Percentiles rank a stretch among this genome's conserved stretches.
Conservation (phyloP, 2,329 filamentous ascomycete genomes). For the Colletotrichum kahawae region DNA sequence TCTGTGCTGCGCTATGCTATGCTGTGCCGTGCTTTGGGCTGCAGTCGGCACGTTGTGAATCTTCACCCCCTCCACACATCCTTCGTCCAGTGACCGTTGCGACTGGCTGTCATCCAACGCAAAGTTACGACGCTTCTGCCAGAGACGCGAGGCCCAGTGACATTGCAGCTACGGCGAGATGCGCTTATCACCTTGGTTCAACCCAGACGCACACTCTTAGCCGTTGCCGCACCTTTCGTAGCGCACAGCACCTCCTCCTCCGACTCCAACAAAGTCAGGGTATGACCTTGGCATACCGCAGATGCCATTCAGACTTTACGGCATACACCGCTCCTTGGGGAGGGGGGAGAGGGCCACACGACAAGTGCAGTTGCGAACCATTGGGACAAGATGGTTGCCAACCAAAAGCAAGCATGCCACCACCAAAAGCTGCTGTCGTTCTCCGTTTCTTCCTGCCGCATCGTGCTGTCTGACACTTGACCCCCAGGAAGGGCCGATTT, state of each 20-base stretch:
- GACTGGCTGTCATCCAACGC: slow-evolving; percentile 17
- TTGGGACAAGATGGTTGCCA: not conserved
- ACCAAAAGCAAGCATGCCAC: not conserved
- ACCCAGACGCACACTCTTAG: not conserved
- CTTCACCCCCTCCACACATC: not conserved
- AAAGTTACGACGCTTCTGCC: slow-evolving; percentile 6
- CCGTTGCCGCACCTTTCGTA: not conserved
- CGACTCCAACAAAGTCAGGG: not conserved
- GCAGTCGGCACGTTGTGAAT: not conserved
- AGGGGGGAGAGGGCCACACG: not conserved
- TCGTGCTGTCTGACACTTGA: not conserved
- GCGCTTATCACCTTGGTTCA: not conserved
- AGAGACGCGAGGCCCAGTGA: slow-evolving; percentile 14
- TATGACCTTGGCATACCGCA: not conserved
- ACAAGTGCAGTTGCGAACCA: not conserved
- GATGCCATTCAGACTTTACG: slow-evolving; percentile 7
- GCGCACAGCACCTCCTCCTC: not conserved
- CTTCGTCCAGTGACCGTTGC: slow-evolving; percentile 12
- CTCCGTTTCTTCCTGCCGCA: not conserved
- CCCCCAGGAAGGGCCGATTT: not conserved
- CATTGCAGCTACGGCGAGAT: not conserved
- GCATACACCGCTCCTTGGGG: not conserved
- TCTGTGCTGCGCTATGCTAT: not conserved
- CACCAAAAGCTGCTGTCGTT: not conserved
- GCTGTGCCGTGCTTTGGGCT: not conserved